Evolutionary conservation across 257 asterid genomes (phyloP).

Genomic region (Lycium barbarum): DNA sequence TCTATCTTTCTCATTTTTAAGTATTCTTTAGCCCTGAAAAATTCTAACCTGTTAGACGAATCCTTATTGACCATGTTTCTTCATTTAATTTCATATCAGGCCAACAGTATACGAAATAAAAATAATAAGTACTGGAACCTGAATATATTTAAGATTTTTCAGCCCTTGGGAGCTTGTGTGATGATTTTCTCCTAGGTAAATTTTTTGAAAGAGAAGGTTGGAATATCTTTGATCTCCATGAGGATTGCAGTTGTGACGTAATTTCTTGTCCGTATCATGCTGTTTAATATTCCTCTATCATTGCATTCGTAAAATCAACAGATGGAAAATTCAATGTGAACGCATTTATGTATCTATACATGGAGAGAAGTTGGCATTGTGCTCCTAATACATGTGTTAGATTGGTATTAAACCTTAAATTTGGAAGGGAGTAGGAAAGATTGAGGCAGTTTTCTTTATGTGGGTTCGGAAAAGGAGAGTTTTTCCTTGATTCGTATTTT

Average conservation of each 20-base stretch:
- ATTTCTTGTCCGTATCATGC: background rate
- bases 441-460: background rate
- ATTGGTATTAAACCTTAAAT: constrained; percentile 7
- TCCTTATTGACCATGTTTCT: background rate
- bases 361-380: background rate
- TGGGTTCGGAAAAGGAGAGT: background rate
- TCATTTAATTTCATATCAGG: background rate
- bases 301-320: background rate
- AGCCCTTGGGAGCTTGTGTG: background rate
- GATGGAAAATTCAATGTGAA: background rate
- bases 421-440: background rate
- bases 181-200: background rate
- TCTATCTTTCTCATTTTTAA: background rate
- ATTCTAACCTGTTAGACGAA: too few relatives aligned
- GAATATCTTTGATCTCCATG: constrained; percentile 2
- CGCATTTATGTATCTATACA: background rate
- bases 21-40: background rate
- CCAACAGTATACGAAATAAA: background rate
- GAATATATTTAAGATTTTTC: background rate
- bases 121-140: background rate
- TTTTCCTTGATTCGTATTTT: background rate
- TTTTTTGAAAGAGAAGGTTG: constrained; percentile 8
- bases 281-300: background rate
- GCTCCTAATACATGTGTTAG: background rate
- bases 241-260: background rate